Base-by-base conservation (phyloP, 2,329 filamentous ascomycete genomes). In the Stagonosporopsis cucurbitacearum region DNA sequence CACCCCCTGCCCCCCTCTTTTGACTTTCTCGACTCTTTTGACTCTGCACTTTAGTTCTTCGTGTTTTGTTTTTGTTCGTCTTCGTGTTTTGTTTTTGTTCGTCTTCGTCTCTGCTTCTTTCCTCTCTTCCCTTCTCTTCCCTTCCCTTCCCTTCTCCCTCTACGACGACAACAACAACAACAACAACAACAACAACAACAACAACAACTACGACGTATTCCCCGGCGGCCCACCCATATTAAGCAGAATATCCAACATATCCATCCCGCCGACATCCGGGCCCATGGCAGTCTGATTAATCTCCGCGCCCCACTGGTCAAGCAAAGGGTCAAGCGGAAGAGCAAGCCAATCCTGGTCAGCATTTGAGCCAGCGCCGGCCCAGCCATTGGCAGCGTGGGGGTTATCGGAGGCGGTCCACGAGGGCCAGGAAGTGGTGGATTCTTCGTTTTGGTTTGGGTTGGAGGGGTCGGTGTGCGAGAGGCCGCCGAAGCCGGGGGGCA, bases 231-330 rank as follows among this genome's bases (percentile, higher is more conserved):
- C 71, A 0, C 71, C 72, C 68, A 74, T 74, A 46, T 74, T 75
- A 33, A 81, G 64, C 57, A 82, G 60, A 15, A 81, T 72, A 65
- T 82, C 80, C 26, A 82, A 65, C 77, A 82, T 78, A 63, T 82
- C 80, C 62, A 79, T 74, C 1, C 79, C 60, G 78, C 88, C 76
- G 81, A 90, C 71, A 86, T 92, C 84, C n/a, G 84, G 84, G 0
- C 85, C 85, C 72, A 81, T 82, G 39, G 80, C 78, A 26, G 79
- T 82, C 65, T 79, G 77, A 19, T 81, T 84, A 20, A 86, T 84
- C 50, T 86, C 84, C 1, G 83, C 80, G 12, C 82, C 83, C 65
- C 82, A 82, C 59, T 82, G 81, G 64, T 84, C 81, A 50, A 86
- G 79, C 57, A 87, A 79, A 39, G 84, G 83, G 68, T 87, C 84